Base-by-base conservation (phyloP, 345 rosid genomes). In the Eucalyptus lansdowneana region DNA sequence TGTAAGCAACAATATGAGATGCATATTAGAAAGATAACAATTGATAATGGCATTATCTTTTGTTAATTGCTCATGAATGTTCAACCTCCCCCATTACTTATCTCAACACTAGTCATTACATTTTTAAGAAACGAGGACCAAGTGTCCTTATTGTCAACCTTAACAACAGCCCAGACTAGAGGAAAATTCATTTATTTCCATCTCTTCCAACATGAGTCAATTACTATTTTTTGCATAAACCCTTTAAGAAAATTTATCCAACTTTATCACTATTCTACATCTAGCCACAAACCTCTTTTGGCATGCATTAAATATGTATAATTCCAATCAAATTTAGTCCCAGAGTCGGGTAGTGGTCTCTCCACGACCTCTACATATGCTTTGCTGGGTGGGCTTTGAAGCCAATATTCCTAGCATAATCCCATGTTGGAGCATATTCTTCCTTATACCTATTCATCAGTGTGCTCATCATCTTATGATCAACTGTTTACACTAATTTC, bases 301-400 rank as follows among this genome's bases (percentile, higher is more conserved):
- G 34, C 8, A 29, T 62, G 69, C 34, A 62, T 27, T 29, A 27
- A 3, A 27, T 14, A 62, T 13, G 6, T 62, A 29, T 12, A 62
- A 29, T 27, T 62, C 17, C 1, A 27, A 62, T 62, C 34, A 62
- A 62, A 62, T 29, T 12, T 27, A 29, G 69, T 62, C 69, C 1
- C 1, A 62, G 8, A 29, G 16, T 13, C 17, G 13, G 0, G 17
- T 12, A 62, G 4, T 13, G 69, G 8, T 13, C 4, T 62, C 34
- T 29, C 31, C 17, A 12, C 8, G 1, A 29, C 69, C 69, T 27
- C 2, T 27, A 62, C 2, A 62, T 27, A 62, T 27, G 8, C 34
- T 13, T 14, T 62, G 3, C 7, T 27, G 0, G 34, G 31, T 27
- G 34, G 69, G 16, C 1, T 60, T 1, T 27, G 1, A 60, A 27